phyloP scores from a whole-genome alignment of 768 basidiomycete species.

The Lactarius sp. region DNA sequence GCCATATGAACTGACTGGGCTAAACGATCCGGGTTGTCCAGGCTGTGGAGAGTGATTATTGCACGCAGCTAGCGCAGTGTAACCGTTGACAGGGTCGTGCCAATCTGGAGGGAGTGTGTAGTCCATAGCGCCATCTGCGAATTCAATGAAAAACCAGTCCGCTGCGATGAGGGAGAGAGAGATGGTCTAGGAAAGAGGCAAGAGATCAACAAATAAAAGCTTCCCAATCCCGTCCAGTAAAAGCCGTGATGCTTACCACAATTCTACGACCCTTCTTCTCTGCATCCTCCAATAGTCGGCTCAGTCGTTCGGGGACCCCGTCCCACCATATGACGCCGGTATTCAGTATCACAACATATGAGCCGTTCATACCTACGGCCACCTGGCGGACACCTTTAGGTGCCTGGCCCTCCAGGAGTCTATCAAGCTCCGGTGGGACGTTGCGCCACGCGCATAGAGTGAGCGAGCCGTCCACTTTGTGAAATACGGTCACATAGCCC shows the following conservation, averaged over 20 bases:
- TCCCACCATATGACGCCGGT: slow-evolving; percentile 7
- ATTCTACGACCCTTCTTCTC: not conserved
- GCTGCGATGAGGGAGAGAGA: slow-evolving; percentile 9
- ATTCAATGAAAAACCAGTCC: slow-evolving; percentile 16
- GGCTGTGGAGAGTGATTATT: too few species aligned
- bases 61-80: not conserved
- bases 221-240: too few species aligned
- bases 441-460: slow-evolving; percentile 14
- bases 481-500: slow-evolving; percentile 11
- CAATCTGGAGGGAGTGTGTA: slow-evolving; percentile 3
- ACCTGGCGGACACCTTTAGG: too few species aligned
- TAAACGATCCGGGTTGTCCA: too few species aligned
- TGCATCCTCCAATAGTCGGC: slow-evolving; percentile 6
- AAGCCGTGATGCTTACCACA: not conserved
- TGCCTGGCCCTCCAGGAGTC: slow-evolving; percentile 7
- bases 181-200: not conserved
- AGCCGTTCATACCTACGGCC: slow-evolving; percentile 6
- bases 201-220: not conserved
- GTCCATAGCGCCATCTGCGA: not conserved
- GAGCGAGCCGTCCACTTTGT: slow-evolving; percentile 6
- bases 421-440: not conserved
- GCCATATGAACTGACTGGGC: too few species aligned
- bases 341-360: slow-evolving; percentile 15
- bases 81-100: not conserved
- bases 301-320: not conserved